Evolutionary conservation across 805 yeast species (phyloP), one percentile per base, ranked within the genome.

Genomic region (Candida michaelii): DNA sequence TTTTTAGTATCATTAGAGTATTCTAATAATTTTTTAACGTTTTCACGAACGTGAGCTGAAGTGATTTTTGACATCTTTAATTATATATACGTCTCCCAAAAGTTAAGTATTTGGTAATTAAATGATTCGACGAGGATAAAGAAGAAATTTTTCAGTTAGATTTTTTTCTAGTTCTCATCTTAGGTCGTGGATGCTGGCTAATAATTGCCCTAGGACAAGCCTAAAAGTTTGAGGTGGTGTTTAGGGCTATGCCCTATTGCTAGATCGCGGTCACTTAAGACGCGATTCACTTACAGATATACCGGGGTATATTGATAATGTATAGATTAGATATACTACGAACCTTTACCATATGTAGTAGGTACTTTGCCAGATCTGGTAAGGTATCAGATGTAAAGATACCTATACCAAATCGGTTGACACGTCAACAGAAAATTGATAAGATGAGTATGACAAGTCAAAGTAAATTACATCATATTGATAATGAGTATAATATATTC

Each of bases 1-100:
- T 93, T 91, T 88, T 93, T 93, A 79, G 91, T 85, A 76, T 86
- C 93, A 73, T 71, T 81, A 65, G 98, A 89, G 83, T 72, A 82
- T 70, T 83, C 85, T 74, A 93, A 79, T 68, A 93, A 80, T 77
- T 88, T 84, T 73, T 86, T 81, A 72, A 93, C 97, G 82, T 89
- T 81, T 69, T 86, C 97, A 80, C 99, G 95, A 65, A 93, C 96
- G 76, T 86, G 90, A 69, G 95, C 69, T 63, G 86, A 79, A 63
- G 91, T 80, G 73, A 93, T 80, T 80, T 93, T 93, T 61, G 95
- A 86, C 91, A 85, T 85, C 56, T 60, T 70, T 55, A 48, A 37
- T 53, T 25, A 25, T 25, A 25, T 54, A 59, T 49, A 72, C 81
- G 90, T 85, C 93, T 85, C 88, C 93, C 95, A 85, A 81, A 65